These are phyloP conservation scores for Epichloe coenophiala DNA, from an alignment of 2,329 filamentous ascomycete species.

Conservation along the genomic window DNA sequence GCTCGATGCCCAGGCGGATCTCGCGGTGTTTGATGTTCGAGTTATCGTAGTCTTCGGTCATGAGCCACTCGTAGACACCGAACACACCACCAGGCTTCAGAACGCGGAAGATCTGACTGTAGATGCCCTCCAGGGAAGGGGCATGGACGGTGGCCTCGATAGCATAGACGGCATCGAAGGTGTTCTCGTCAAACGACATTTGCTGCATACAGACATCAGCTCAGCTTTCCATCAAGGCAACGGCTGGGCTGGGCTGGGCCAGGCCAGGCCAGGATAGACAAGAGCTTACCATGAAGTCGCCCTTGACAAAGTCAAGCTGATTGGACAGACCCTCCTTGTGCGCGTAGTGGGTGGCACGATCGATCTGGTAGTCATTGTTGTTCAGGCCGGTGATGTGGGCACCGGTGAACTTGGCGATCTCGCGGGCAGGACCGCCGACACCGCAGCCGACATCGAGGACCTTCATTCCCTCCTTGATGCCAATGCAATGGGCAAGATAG, in stretches of 20 bases:
- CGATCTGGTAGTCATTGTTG: constrained; percentile 99
- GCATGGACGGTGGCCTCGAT: constrained; percentile 97
- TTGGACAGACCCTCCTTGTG: constrained; percentile 64
- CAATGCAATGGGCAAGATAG: constrained; percentile 84
- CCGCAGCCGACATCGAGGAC: constrained; percentile 95
- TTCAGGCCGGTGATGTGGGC: constrained; percentile 84
- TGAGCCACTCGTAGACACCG: constrained; percentile 97
- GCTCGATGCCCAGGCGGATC: constrained; percentile 88
- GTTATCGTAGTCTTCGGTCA: constrained; percentile 93
- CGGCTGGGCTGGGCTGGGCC: neutral
- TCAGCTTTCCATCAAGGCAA: neutral
- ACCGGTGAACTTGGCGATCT: constrained; percentile 92
- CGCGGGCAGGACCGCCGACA: constrained; percentile 85
- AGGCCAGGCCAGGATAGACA: neutral
- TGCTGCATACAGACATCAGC: constrained; percentile 22
- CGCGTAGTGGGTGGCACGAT: constrained; percentile 80
- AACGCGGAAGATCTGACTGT: constrained; percentile 87
- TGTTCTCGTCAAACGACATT: constrained; percentile 88
- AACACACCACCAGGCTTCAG: constrained; percentile 93
- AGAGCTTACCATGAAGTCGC: constrained; percentile 73
- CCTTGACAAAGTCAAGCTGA: constrained; percentile 81
- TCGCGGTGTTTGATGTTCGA: constrained; percentile 73
- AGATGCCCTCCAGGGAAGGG: constrained; percentile 78
- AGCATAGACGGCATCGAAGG: constrained; percentile 88
- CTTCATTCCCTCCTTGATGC: constrained; percentile 72